Conservation (phyloP, 2,329 filamentous ascomycete species). For the Aspergillus sp. region DNA sequence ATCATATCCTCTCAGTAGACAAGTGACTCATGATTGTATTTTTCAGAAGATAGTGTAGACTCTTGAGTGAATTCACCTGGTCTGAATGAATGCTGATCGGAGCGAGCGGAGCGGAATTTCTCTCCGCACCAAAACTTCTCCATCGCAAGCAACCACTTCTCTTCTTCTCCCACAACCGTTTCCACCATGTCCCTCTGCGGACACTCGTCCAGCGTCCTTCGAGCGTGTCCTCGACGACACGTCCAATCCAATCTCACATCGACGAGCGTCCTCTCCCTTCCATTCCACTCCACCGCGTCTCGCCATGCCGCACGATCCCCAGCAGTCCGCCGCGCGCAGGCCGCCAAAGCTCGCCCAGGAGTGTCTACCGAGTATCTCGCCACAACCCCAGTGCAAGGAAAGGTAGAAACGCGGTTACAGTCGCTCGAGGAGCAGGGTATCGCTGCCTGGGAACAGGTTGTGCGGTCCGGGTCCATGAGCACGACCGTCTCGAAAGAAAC, state of each 20-base stretch:
- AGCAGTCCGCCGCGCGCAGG: constrained; percentile 6
- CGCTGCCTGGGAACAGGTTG: background rate
- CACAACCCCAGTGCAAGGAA: background rate
- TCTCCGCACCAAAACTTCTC: background rate
- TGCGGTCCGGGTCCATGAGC: background rate
- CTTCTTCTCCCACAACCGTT: background rate
- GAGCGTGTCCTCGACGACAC: background rate
- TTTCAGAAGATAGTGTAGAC: constrained; percentile 7
- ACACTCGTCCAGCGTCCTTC: background rate
- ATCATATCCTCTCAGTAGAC: constrained; percentile 25
- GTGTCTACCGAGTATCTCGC: constrained; percentile 1
- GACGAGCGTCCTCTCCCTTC: background rate
- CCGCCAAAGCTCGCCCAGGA: background rate
- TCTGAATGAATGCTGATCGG: background rate
- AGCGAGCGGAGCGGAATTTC: background rate
- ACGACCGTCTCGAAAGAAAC: constrained; percentile 9
- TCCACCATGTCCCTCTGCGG: background rate
- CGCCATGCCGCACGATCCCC: constrained; percentile 11
- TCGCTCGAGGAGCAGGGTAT: constrained; percentile 1
- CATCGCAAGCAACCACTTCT: background rate
- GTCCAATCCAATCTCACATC: background rate
- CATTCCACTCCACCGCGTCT: constrained; percentile 12
- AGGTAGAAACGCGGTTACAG: constrained; percentile 1
- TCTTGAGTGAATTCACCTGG: background rate
- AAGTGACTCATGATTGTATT: constrained; percentile 11